Evolutionary conservation across 2,329 filamentous ascomycete genomes (phyloP), one percentile per base, ranked within the genome.

Genomic region (Pyricularia sp.): DNA sequence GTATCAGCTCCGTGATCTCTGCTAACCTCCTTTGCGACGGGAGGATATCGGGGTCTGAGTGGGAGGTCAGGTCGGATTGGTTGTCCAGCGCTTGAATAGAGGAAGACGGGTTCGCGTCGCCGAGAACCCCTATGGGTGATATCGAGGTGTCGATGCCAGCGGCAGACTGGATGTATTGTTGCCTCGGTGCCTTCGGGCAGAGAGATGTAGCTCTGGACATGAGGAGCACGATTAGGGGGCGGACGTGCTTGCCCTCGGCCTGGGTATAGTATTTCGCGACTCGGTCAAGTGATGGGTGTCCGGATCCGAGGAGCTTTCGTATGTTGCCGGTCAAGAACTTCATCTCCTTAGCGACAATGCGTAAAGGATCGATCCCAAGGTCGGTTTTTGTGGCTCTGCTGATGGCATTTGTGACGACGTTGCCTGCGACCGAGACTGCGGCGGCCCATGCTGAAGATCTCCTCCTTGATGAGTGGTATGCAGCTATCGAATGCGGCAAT

Each of bases 221-320:
- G 75, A 99, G 88, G 71, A 99, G 87, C 33, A 99, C 94, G 71
- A 99, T 91, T 79, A 97, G 87, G 33, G 95, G 95, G 73, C 95
- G 90, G 74, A 99, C 90, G 80, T 98, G 95, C 82, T 99, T 99
- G 71, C 95, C 95, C 83, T 98, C 93, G 70, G 92, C 92, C 75
- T 94, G 92, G 26, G 95, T 97, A 79, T 99, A 99, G 84, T 99
- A 99, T 81, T 99, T 99, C 68, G 95, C 93, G 31, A 94, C 94
- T 61, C 92, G 94, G 77, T 98, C 95, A 70, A 99, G 86, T 64
- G 94, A 93, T 0, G 95, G 95, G 77, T 99, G 94, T 6, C 94
- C 94, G 0, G 94, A 97, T 6, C 94, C 94, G 20, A 98, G 83
- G n/a, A 98, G 84, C 77, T 96, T 92, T 71, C 92, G 87, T 79